These are phyloP conservation scores for Middelhovenomyces tepae DNA, from an alignment of 805 yeast genomes.

Conservation along the genomic window DNA sequence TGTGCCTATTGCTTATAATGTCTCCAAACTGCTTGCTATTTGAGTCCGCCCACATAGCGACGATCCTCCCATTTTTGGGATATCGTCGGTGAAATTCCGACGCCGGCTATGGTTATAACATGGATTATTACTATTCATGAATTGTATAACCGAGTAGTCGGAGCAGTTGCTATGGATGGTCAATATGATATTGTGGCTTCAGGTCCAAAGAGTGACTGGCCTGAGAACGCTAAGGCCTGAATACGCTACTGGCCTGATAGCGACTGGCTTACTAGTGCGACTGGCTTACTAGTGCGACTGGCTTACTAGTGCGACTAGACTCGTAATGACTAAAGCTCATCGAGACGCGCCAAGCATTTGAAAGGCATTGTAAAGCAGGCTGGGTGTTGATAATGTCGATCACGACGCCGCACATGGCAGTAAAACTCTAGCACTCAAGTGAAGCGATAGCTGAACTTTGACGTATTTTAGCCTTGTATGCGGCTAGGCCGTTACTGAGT, in stretches of 20 bases:
- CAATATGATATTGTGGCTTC: constrained; percentile 1
- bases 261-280: constrained; percentile 1
- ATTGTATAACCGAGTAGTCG: not conserved
- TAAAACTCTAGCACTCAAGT: constrained; percentile 8
- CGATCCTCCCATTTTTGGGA: not conserved
- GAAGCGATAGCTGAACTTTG: constrained; percentile 9
- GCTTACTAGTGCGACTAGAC: constrained; percentile 4
- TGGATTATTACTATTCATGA: not conserved
- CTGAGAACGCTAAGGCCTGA: too few species aligned
- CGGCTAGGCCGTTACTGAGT: constrained; percentile 4
- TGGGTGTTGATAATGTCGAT: constrained; percentile 8
- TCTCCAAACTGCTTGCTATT: not conserved
- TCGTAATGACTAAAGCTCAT: constrained; percentile 3
- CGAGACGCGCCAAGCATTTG: constrained; percentile 4
- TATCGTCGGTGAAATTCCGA: not conserved
- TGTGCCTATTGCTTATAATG: not conserved
- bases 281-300: constrained; percentile 4
- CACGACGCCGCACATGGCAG: constrained; percentile 7
- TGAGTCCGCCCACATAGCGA: not conserved
- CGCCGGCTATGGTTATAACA: constrained; percentile 1
- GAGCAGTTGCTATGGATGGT: too few species aligned
- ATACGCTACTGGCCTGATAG: too few species aligned
- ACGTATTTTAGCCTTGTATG: constrained; percentile 3
- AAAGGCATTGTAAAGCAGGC: constrained; percentile 8
- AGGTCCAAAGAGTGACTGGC: constrained; percentile 2